Percentiles rank a stretch among this genome's conserved stretches.
These are phyloP conservation scores for Salix dunnii DNA, from an alignment of 345 rosid genomes.

Conservation along the genomic window DNA sequence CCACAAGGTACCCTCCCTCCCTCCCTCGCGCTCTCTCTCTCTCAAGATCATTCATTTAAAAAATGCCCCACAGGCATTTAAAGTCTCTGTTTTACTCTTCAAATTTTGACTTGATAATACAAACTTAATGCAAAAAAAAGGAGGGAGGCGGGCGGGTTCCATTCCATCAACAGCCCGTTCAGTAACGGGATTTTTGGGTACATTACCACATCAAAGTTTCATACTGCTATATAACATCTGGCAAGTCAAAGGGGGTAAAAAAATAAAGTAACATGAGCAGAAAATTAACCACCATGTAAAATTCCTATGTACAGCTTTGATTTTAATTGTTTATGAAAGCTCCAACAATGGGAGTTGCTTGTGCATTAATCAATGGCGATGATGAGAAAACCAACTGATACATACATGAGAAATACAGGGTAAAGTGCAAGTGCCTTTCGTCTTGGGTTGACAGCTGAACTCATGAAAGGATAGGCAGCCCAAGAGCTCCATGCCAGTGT, in stretches of 20 bases:
- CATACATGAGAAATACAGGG: slow-evolving; percentile 95
- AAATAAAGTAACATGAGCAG: slow-evolving; percentile 11
- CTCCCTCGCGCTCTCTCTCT: not conserved
- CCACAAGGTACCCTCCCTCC: not conserved
- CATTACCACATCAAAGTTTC: slow-evolving; percentile 5
- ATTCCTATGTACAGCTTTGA: slow-evolving; percentile 25
- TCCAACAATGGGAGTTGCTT: not conserved
- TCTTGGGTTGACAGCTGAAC: slow-evolving; percentile 81
- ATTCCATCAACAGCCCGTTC: too few species aligned
- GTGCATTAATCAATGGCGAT: slow-evolving; percentile 64
- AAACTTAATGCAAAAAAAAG: not conserved
- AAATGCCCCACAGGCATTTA: not conserved
- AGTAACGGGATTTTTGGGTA: not conserved
- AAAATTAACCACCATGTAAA: slow-evolving; percentile 14
- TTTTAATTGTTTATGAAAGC: slow-evolving; percentile 1
- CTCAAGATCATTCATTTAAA: not conserved
- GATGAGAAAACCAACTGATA: slow-evolving; percentile 91
- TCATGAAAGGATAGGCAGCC: slow-evolving; percentile 97
- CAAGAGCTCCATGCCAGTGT: slow-evolving; percentile 90
- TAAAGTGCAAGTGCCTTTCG: slow-evolving; percentile 86
- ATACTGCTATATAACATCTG: slow-evolving; percentile 15
- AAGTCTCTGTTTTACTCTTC: not conserved
- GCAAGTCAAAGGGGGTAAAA: slow-evolving; percentile 8
- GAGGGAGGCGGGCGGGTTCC: too few species aligned
- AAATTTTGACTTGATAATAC: not conserved